Conservation (phyloP, 495 filamentous ascomycete species). For the Poronia punctata region DNA sequence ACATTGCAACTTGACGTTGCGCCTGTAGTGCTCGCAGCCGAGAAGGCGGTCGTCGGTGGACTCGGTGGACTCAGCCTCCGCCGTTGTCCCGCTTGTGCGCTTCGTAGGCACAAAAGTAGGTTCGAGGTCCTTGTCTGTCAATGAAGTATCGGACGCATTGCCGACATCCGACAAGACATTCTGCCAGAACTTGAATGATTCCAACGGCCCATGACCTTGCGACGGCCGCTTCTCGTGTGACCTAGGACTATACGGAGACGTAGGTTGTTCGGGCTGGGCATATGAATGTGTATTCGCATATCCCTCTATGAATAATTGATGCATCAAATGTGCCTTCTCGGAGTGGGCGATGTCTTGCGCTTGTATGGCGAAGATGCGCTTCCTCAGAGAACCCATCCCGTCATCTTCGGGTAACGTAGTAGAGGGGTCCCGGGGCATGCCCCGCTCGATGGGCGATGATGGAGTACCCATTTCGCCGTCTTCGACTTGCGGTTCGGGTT, state of each 20-base stretch:
- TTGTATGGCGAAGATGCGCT: conserved; percentile 72
- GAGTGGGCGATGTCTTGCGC: conserved; percentile 52
- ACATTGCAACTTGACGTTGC: conserved; percentile 95
- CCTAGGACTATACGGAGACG: conserved; percentile 25
- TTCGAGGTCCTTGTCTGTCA: conserved; percentile 62
- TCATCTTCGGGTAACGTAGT: conserved; percentile 83
- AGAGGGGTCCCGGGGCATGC: background rate
- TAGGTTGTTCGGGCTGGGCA: conserved; percentile 24
- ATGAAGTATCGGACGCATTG: conserved; percentile 49
- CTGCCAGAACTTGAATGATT: conserved; percentile 36
- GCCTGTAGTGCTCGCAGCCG: conserved; percentile 87
- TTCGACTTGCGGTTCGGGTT: conserved; percentile 1
- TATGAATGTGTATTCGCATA: conserved; percentile 50
- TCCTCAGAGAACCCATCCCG: conserved; percentile 72
- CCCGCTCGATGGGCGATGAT: conserved; percentile 3
- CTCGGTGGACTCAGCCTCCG: conserved; percentile 37
- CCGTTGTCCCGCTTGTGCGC: conserved; percentile 11
- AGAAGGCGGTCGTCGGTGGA: conserved; percentile 42
- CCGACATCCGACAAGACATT: conserved; percentile 25
- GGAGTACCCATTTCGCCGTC: too few species aligned
- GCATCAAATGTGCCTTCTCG: conserved; percentile 79
- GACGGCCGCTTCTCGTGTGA: conserved; percentile 18
- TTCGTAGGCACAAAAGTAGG: conserved; percentile 56
- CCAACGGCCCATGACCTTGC: conserved; percentile 16
- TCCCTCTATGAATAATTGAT: conserved; percentile 72